Base-by-base conservation (phyloP, 1,139 yeast species). In the Sugiyamaella xylanicola region DNA sequence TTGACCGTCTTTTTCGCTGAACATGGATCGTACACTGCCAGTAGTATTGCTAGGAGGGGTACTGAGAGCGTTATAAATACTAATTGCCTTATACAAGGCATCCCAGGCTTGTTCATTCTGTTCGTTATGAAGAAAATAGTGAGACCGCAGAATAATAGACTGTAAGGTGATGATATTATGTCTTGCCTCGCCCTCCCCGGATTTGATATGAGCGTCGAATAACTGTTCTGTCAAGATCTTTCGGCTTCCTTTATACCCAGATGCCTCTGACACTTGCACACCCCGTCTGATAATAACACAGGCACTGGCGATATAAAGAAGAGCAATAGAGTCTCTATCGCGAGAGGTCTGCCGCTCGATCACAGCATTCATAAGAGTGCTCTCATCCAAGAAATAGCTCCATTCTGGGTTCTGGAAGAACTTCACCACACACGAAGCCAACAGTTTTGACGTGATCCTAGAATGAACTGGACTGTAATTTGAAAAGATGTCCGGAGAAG, bases 391-490 rank as follows among this genome's bases (percentile, higher is more conserved):
- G 37, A 48, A 54, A 32, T 22, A 54, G 27, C 40, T 32, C 56
- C 56, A 54, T 21, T 54, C 56, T 1, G 54, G 43, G 11, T 42
- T 47, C 29, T 54, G 55, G 21, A 54, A 54, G 25, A 51, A 44
- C 16, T 45, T 42, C 11, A 51, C 19, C 13, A 54, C 56, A 39
- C 56, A 54, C n/a, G 51, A n/a, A 4, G 51, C 29, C 29, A 54
- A 21, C 17, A 54, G 44, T 32, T 54, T 36, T 39, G 51, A 21
- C 39, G 56, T 32, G 41, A 53, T 50, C 40, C 42, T 49, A 3
- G 47, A 41, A 37, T 48, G 16, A 5, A 48, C 21, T 8, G 51
- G 19, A 25, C 21, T 25, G 21, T 27, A 41, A 17, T 19, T 21
- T 17, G 22, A 17, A 20, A 29, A n/a, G 7, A 40, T 11, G 25